phyloP scores from a whole-genome alignment of 2,329 filamentous ascomycete species.

The Stagonosporopsis cucurbitacearum region DNA sequence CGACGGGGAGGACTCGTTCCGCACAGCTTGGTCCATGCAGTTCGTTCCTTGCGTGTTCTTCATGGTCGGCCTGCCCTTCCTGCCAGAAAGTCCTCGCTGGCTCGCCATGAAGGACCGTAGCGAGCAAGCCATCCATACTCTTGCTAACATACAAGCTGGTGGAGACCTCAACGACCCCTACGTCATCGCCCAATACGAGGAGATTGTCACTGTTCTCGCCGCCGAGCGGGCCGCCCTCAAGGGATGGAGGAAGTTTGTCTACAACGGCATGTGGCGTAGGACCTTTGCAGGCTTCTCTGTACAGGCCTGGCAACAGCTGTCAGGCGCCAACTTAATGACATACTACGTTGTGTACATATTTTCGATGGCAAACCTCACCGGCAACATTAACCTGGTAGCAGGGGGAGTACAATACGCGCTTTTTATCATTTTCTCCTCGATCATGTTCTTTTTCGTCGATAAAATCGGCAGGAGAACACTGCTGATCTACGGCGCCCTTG shows the following conservation, averaged over 20 bases:
- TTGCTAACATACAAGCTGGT: constrained; percentile 55
- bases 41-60: constrained; percentile 55
- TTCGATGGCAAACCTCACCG: constrained; percentile 63
- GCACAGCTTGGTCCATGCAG: constrained; percentile 57
- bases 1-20: constrained; percentile 48
- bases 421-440: constrained; percentile 51
- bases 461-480: constrained; percentile 50
- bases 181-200: constrained; percentile 58
- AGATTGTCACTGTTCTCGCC: constrained; percentile 52
- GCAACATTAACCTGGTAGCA: constrained; percentile 57
- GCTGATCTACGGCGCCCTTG: constrained; percentile 52
- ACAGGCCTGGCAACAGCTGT: constrained; percentile 63
- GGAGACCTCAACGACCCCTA: constrained; percentile 55
- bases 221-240: constrained; percentile 49
- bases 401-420: constrained; percentile 52
- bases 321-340: constrained; percentile 49
- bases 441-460: constrained; percentile 53
- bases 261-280: constrained; percentile 65
- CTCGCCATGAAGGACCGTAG: constrained; percentile 55
- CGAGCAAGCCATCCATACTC: constrained; percentile 54
- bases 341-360: constrained; percentile 67
- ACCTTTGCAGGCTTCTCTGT: constrained; percentile 63
- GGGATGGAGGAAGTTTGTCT: constrained; percentile 55
- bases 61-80: constrained; percentile 54
- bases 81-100: constrained; percentile 57